Percentiles rank a stretch among this genome's conserved stretches.
Evolutionary conservation across 352 stramenopile species (phyloP).

Genomic region (Globisporangium solare): DNA sequence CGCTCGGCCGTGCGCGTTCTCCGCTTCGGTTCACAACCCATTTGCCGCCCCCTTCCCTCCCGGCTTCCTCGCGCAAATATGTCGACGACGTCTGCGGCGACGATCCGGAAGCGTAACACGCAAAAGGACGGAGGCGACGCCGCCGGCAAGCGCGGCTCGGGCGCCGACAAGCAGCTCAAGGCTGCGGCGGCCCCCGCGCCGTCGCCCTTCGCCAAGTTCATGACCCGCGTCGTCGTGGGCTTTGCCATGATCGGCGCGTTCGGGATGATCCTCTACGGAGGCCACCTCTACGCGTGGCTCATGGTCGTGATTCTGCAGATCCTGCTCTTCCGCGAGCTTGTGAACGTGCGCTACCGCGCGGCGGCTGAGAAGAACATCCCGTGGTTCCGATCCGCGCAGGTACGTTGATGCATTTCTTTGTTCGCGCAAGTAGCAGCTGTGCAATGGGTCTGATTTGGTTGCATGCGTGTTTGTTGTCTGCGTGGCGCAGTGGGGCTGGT

Average conservation of each 20-base stretch:
- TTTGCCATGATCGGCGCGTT: slow-evolving; percentile 77
- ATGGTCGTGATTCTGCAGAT: slow-evolving; percentile 86
- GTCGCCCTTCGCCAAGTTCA: slow-evolving; percentile 51
- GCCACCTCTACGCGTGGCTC: slow-evolving; percentile 77
- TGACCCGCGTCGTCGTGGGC: slow-evolving; percentile 68
- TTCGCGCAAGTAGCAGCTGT: background rate
- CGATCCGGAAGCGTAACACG: slow-evolving; percentile 40
- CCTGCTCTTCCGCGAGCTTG: slow-evolving; percentile 95
- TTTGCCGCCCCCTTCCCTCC: background rate
- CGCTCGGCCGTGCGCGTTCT: background rate
- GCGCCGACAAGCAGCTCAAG: slow-evolving; percentile 25
- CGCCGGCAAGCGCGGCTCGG: background rate
- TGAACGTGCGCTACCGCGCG: slow-evolving; percentile 96
- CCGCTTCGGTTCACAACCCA: background rate
- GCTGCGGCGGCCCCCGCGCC: slow-evolving; percentile 9
- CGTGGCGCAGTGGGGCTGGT: slow-evolving; percentile 93
- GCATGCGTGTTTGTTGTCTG: background rate
- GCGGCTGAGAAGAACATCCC: slow-evolving; percentile 95
- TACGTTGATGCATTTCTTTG: background rate
- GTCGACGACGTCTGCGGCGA: slow-evolving; percentile 13
- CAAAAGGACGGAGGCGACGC: slow-evolving; percentile 16
- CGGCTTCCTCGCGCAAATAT: slow-evolving; percentile 7
- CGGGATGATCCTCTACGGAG: slow-evolving; percentile 68
- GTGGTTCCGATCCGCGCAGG: slow-evolving; percentile 95
- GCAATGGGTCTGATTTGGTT: background rate